These are phyloP conservation scores for Eremomyces bilateralis DNA, from an alignment of 495 filamentous ascomycete genomes.

Conservation along the genomic window DNA sequence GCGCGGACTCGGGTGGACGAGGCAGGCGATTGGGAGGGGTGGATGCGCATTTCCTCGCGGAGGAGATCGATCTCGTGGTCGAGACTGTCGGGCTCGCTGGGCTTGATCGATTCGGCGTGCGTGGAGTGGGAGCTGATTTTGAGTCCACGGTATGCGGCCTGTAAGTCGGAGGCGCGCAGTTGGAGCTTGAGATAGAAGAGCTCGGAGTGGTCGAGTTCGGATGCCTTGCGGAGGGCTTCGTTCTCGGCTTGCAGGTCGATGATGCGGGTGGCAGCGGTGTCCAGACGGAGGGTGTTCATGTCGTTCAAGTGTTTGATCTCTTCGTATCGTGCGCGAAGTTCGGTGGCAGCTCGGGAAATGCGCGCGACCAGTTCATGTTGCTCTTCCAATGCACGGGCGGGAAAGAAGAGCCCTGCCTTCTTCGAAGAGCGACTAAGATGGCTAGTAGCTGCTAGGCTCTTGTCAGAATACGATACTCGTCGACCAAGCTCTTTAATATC, in stretches of 20 bases:
- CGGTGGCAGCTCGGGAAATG: constrained; percentile 1
- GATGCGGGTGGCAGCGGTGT: not conserved
- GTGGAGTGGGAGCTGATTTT: too few relatives aligned
- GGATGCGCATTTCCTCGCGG: too few relatives aligned
- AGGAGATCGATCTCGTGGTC: too few relatives aligned
- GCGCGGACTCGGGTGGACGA: too few relatives aligned
- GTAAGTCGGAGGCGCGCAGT: not conserved
- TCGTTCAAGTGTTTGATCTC: constrained; percentile 7
- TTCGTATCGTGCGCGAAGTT: constrained; percentile 10
- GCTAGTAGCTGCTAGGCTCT: not conserved
- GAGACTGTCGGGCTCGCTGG: too few relatives aligned
- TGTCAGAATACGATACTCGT: not conserved
- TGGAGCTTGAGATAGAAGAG: not conserved
- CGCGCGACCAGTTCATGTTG: constrained; percentile 7
- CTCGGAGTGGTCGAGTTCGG: not conserved
- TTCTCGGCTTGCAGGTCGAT: not conserved
- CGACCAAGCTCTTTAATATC: not conserved
- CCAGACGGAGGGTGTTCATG: not conserved
- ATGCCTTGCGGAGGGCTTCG: not conserved
- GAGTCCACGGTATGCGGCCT: too few relatives aligned
- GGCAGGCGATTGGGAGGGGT: too few relatives aligned
- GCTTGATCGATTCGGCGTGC: too few relatives aligned
- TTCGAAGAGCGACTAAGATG: not conserved
- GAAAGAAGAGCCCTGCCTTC: not conserved
- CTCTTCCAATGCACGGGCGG: not conserved